A percentile compares a stretch with the other conserved stretches of the same genome.
Conservation (phyloP, 345 rosid genomes). For the Gossypium bickii region DNA sequence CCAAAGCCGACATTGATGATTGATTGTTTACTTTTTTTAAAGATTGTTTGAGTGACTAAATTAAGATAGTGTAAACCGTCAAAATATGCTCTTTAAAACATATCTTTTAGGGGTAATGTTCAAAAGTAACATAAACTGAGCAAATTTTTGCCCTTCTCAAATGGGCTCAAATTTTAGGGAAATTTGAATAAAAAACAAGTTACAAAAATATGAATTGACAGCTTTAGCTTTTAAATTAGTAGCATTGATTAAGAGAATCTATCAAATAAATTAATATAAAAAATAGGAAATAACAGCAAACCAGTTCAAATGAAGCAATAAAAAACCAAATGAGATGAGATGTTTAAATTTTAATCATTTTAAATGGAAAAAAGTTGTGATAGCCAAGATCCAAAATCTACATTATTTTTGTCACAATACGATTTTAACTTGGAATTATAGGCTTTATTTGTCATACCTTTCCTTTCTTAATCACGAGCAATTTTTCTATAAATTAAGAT, state of each 20-base stretch:
- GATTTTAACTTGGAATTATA: background rate
- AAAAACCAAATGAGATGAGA: background rate
- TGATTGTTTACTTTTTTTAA: background rate
- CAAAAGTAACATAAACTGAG: background rate
- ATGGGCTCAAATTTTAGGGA: background rate
- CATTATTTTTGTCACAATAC: background rate
- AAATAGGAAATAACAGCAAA: background rate
- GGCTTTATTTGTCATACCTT: background rate
- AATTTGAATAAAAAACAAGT: background rate
- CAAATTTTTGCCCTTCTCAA: background rate
- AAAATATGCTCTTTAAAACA: background rate
- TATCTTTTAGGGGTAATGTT: background rate
- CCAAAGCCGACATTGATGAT: background rate
- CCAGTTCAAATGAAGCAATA: background rate
- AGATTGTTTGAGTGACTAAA: background rate
- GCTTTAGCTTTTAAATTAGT: background rate
- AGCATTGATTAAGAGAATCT: background rate
- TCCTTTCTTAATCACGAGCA: background rate
- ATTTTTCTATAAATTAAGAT: background rate
- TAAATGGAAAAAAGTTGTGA: background rate
- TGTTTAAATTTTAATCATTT: background rate
- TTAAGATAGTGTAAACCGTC: background rate
- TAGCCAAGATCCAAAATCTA: background rate
- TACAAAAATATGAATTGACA: background rate
- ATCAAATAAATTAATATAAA: background rate